Evolutionary conservation across 192 early-diverging fungal genomes (phyloP), one percentile per base, ranked within the genome.

Genomic region (Gamsiella multidivaricata): DNA sequence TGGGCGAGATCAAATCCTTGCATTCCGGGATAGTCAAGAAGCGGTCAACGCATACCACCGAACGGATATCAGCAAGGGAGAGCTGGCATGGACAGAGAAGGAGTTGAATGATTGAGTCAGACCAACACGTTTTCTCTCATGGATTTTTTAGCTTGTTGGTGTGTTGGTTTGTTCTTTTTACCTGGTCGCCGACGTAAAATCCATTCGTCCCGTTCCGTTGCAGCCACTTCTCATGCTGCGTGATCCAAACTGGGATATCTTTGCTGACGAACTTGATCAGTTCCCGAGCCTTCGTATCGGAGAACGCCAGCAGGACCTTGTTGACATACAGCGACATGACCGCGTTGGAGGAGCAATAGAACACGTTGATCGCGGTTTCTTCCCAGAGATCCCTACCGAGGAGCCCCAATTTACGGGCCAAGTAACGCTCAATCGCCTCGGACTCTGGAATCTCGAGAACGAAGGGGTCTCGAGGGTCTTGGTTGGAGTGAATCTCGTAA

Each of bases 371-470:
- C 12, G 66, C 70, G 0, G 82, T 85, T 52, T 75, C 57, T 18
- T 68, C 71, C 43, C 70, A 65, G n/a, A 47, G 32, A 42, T 80
- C 75, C 1, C 23, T 11, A 22, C 69, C 78, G 29, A 69, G 57
- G 1, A 88, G 34, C 3, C 36, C 43, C 43, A 80, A 79, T 46
- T 81, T 85, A 20, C 57, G 56, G n/a, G 82, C 83, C 3, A 88
- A 70, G 28, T 85, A 86, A 3, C 84, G 70, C 46, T 85, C 85
- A 28, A 88, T 88, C 7, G 70, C 84, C 2, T 61, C 47, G 2
- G 85, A 81, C 25, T 88, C 84, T 28, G 80, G 61, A 0, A 88
- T 73, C 15, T 72, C 63, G 52, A 84, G 83, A 39, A 31, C 45
- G 18, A 61, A 25, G n/a, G 20, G 31, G 17, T n/a, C 50, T 29